phyloP scores from a whole-genome alignment of 257 asterid species.

The Solanum verrucosum region DNA sequence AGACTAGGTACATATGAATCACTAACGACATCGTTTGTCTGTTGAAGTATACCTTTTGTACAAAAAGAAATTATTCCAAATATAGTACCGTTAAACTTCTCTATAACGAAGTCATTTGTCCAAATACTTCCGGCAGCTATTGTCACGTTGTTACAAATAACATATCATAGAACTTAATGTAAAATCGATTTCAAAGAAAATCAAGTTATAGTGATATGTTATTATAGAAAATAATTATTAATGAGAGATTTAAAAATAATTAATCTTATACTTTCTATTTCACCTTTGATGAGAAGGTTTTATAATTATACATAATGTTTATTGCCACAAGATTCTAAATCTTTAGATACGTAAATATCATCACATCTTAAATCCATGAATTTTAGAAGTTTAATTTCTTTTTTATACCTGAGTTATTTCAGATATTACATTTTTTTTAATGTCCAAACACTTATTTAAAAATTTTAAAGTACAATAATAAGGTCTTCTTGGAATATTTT shows the following conservation, averaged over 20 bases:
- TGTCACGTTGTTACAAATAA: not conserved
- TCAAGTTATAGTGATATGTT: not conserved
- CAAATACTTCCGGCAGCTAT: not conserved
- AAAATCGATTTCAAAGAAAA: not conserved
- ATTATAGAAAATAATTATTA: too few species aligned
- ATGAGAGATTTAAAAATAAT: too few species aligned
- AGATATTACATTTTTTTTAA: not conserved
- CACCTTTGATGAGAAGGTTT: too few species aligned
- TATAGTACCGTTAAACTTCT: too few species aligned
- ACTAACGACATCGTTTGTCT: too few species aligned
- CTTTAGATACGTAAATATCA: too few species aligned
- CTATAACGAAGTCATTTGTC: too few species aligned
- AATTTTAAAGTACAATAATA: slow-evolving; percentile 14
- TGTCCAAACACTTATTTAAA: not conserved
- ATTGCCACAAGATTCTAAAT: too few species aligned
- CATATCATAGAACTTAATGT: not conserved
- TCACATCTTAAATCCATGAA: not conserved
- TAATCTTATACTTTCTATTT: too few species aligned
- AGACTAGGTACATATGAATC: not conserved
- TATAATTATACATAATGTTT: too few species aligned
- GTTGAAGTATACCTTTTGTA: not conserved
- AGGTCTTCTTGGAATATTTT: not conserved
- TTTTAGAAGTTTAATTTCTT: not conserved
- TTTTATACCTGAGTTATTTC: not conserved
- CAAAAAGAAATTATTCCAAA: not conserved